Evolutionary conservation across 1,284 basidiomycete genomes (phyloP).

Genomic region (Pisolithus thermaeus): DNA sequence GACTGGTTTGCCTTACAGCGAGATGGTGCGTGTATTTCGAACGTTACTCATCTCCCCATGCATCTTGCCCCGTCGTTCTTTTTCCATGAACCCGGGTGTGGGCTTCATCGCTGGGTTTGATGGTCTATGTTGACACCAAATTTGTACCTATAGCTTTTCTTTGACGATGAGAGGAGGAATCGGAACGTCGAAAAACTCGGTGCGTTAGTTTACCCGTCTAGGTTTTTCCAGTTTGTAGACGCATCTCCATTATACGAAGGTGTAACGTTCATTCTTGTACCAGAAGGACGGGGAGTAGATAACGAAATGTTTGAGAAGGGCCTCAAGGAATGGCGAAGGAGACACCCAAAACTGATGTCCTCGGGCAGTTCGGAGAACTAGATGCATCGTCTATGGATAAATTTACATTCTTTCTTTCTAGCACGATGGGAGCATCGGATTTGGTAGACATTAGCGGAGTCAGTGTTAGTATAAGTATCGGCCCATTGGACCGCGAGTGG

Average conservation of each 20-base stretch:
- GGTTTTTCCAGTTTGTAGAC: not conserved
- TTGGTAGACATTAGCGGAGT: too few species aligned
- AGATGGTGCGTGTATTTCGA: slow-evolving; percentile 58
- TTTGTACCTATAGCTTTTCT: slow-evolving; percentile 56
- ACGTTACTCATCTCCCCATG: not conserved
- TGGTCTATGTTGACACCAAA: not conserved
- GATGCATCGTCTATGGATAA: not conserved
- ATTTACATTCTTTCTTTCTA: not conserved
- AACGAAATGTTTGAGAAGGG: slow-evolving; percentile 52
- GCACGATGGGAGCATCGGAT: too few species aligned
- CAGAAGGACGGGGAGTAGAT: slow-evolving; percentile 45
- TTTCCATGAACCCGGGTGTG: not conserved
- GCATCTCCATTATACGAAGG: slow-evolving; percentile 33
- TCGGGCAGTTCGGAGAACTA: not conserved
- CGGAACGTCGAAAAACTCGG: slow-evolving; percentile 60
- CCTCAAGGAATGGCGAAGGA: slow-evolving; percentile 54
- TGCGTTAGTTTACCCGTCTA: slow-evolving; percentile 4
- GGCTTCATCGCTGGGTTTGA: not conserved
- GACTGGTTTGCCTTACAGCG: slow-evolving; percentile 76
- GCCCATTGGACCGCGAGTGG: too few species aligned
- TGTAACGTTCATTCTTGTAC: slow-evolving; percentile 64
- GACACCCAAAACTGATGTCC: slow-evolving; percentile 3
- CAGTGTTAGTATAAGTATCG: too few species aligned
- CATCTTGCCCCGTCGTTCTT: not conserved
- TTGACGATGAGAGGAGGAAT: slow-evolving; percentile 78